A percentile compares a stretch with the other conserved stretches of the same genome.
These are phyloP conservation scores for Metschnikowia reukaufii DNA, from an alignment of 805 yeast genomes.

Conservation along the genomic window DNA sequence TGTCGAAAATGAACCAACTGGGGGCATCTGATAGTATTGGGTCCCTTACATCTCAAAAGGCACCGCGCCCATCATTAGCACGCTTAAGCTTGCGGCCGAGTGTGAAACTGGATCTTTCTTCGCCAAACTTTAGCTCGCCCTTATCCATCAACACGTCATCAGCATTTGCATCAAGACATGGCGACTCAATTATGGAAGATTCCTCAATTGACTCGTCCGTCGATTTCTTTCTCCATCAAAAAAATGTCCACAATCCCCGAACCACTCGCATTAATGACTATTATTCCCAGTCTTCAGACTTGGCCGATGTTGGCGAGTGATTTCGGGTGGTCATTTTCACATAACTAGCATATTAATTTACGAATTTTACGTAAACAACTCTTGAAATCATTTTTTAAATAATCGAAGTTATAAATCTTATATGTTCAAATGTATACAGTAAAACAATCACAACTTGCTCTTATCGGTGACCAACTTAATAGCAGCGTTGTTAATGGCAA, in stretches of 20 bases:
- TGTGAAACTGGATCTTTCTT: slow-evolving; percentile 19
- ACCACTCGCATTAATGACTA: too few species aligned
- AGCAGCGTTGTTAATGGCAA: slow-evolving; percentile 87
- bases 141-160: slow-evolving; percentile 29
- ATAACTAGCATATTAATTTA: neutral
- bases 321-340: neutral
- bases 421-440: slow-evolving; percentile 21
- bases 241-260: neutral
- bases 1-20: neutral
- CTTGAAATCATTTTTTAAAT: neutral
- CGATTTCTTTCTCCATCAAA: slow-evolving; percentile 2
- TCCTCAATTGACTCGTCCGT: slow-evolving; percentile 1
- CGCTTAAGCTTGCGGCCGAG: slow-evolving; percentile 12
- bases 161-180: slow-evolving; percentile 7
- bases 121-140: slow-evolving; percentile 39
- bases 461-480: slow-evolving; percentile 51
- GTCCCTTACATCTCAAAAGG: neutral
- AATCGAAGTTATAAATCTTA: slow-evolving; percentile 3
- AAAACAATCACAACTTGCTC: slow-evolving; percentile 34
- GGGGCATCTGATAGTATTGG: neutral
- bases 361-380: neutral
- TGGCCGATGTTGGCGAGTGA: neutral
- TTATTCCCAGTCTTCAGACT: neutral
- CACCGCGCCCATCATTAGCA: slow-evolving; percentile 5
- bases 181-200: neutral